Evolutionary conservation across 257 asterid species (phyloP), one percentile per base, ranked within the genome.

Genomic region (Voacanga thouarsii): DNA sequence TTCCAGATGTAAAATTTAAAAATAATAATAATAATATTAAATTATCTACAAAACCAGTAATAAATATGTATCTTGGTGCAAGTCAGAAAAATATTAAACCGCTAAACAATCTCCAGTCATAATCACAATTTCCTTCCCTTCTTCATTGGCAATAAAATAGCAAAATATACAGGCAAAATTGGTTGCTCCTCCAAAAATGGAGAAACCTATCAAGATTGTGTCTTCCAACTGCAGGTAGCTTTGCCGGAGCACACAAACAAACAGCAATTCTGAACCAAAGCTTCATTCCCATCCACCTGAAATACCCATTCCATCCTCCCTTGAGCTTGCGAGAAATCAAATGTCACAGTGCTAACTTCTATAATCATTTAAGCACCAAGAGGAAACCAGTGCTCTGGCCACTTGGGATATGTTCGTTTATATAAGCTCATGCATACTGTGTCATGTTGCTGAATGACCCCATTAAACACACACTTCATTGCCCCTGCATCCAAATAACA

Each of bases 361-460:
- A 55, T 67, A 53, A 68, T 37, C 60, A 53, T 72, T 87, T 78
- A 88, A 76, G 83, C 89, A 69, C 83, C 81, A 15, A 83, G 79
- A 0, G 98, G 99, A 83, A 80, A 93, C 96, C 94, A 91, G 60
- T 82, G 90, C 66, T 88, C 89, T 44, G 98, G 97, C 98, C 98
- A 92, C 83, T 92, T 93, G 28, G 99, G 98, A 80, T 93, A 96
- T 4, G 91, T 65, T 41, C 99, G 96, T 80, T 96, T 96, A 78
- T 83, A 93, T 82, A 96, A 85, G 76, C 92, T 93, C 98, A 96
- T 93, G 74, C 99, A 96, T 14, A 93, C 91, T 0, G 99, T 93
- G 85, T 96, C 98, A 16, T 90, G 93, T 82, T 96, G 99, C 88
- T 92, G 98, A 63, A 93, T 90, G 73, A 89, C 90, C 5, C 96